Evolutionary conservation across 768 basidiomycete species (phyloP), one percentile per base, ranked within the genome.

Genomic region (Naganishia friedmannii): DNA sequence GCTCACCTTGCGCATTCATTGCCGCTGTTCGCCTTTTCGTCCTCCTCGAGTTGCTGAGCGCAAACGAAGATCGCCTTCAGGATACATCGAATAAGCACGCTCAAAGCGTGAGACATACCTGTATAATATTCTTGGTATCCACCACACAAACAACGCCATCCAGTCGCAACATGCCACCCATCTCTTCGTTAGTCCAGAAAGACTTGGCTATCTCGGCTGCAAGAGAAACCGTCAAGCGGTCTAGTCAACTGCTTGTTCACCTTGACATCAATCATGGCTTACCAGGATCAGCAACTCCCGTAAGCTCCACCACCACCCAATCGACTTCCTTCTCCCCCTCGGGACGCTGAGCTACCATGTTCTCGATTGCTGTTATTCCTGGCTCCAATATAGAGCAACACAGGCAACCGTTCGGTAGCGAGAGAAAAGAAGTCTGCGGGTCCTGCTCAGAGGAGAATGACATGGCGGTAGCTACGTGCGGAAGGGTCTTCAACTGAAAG

Each of bases 311-410:
- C 53, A 99, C 83, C 73, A 99, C 96, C 80, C 97, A 90, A 81
- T 98, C 96, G 77, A 98, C 94, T 0, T 87, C 86, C 29, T 92
- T 54, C 29, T 65, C 74, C 3, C 73, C 74, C 2, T 70, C 74
- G 7, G 60, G 72, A 28, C 74, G 70, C 19, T 56, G 53, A 0
- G 72, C 73, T 4, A 76, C 78, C 68, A 97, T 83, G 76, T 90
- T 90, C 80, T 96, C 92, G 66, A 99, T 96, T 8, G 96, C 93
- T 26, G 93, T 91, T 0, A 91, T 86, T 1, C 96, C 96, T 13
- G 88, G 85, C 78, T 98, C 94, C 76, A 96, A 95, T 83, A 97
- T 91, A 70, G 93, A 94, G 79, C 96, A 99, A 81, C 96, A 99
- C n/a, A 99, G 80, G 80, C 96, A 98, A 21, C 96, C 96, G 79